Evolutionary conservation across 345 rosid genomes (phyloP).

Genomic region (Acer negundo): DNA sequence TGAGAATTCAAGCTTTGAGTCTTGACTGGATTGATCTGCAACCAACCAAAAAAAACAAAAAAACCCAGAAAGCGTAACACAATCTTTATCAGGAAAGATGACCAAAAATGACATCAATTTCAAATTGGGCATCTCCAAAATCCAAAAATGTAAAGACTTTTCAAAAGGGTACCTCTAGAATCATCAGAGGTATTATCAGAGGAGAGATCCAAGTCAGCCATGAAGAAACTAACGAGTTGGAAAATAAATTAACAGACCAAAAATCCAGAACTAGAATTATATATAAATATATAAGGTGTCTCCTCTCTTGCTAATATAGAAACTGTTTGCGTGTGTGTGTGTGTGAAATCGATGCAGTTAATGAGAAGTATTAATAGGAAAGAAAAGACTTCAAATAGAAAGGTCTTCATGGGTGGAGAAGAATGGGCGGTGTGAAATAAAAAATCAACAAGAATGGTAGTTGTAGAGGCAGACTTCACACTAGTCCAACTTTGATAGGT

Average conservation of each 20-base stretch:
- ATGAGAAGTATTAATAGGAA: slow-evolving; percentile 16
- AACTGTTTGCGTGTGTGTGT: too few relatives aligned
- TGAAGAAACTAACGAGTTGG: slow-evolving; percentile 1
- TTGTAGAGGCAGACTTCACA: slow-evolving; percentile 15
- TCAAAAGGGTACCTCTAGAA: slow-evolving; percentile 32
- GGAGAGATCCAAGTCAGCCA: slow-evolving; percentile 50
- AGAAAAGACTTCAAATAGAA: not conserved
- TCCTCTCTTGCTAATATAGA: too few relatives aligned
- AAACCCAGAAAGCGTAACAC: not conserved
- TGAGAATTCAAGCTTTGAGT: slow-evolving; percentile 43
- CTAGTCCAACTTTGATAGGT: slow-evolving; percentile 54
- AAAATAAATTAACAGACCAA: not conserved
- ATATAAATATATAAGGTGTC: too few relatives aligned
- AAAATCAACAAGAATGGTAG: slow-evolving; percentile 48
- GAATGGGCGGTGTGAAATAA: slow-evolving; percentile 5
- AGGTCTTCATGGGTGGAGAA: not conserved
- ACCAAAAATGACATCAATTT: not conserved
- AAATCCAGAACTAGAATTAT: not conserved
- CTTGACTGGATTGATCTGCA: slow-evolving; percentile 39
- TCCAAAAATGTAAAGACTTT: not conserved
- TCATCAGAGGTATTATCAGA: slow-evolving; percentile 31
- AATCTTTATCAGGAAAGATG: not conserved
- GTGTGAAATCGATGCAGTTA: slow-evolving; percentile 6
- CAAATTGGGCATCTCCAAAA: not conserved
- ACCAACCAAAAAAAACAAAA: not conserved